Percentiles rank a stretch among this genome's conserved stretches.
Conservation (phyloP, 176 grass and related monocot species). For the Aegilops umbellulata region DNA sequence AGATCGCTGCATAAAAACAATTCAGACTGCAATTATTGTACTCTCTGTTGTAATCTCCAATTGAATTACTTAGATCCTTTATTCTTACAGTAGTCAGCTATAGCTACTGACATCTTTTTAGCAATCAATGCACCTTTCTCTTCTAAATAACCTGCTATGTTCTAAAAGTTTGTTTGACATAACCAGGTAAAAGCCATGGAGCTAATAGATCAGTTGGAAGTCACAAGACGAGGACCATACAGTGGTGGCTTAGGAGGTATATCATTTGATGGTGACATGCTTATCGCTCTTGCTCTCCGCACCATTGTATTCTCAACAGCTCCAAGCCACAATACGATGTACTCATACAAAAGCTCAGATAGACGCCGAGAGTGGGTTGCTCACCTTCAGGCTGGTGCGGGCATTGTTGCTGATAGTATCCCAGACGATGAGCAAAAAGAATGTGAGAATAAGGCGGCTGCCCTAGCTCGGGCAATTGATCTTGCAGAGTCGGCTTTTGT, state of each 20-base stretch:
- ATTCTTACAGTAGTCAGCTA: neutral
- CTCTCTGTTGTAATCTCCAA: neutral
- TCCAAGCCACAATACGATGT: conserved; percentile 58
- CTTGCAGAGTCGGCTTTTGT: conserved; percentile 89
- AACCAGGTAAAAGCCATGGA: conserved; percentile 85
- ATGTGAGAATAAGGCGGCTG: conserved; percentile 90
- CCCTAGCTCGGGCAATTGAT: conserved; percentile 79
- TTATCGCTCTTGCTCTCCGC: conserved; percentile 70
- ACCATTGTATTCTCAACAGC: conserved; percentile 80
- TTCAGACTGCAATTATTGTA: neutral
- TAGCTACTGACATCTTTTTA: neutral
- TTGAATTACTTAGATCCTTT: neutral
- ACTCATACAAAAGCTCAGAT: conserved; percentile 46
- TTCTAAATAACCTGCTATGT: neutral
- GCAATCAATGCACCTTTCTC: neutral
- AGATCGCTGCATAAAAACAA: neutral
- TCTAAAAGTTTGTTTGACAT: conserved; percentile 6
- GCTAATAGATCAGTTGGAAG: conserved; percentile 78
- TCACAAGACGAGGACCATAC: conserved; percentile 76
- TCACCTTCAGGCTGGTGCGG: conserved; percentile 86
- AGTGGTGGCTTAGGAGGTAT: conserved; percentile 76
- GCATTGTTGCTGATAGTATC: conserved; percentile 89
- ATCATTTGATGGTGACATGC: conserved; percentile 69
- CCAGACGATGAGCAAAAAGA: conserved; percentile 87
- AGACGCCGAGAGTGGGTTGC: conserved; percentile 76